Percentiles rank a stretch among this genome's conserved stretches.
These are phyloP conservation scores for Marchantia paleacea DNA, from an alignment of 225 moss, liverwort and hornwort genomes.

Conservation along the genomic window DNA sequence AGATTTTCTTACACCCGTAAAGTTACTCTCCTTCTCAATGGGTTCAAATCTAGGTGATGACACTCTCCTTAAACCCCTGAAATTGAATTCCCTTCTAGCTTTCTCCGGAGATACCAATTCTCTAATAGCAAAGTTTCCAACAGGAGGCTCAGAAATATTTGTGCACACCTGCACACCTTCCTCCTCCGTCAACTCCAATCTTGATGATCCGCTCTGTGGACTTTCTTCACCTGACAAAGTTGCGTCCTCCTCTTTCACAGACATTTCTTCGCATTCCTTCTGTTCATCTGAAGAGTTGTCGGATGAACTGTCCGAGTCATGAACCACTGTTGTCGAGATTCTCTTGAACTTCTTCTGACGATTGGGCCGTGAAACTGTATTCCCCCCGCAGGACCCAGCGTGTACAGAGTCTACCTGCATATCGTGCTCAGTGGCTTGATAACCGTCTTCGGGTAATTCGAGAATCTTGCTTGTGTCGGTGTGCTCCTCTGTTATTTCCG, in stretches of 20 bases:
- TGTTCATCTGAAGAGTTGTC: constrained; percentile 48
- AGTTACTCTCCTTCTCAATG: constrained; percentile 49
- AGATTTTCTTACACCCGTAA: constrained; percentile 63
- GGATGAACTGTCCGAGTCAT: constrained; percentile 37
- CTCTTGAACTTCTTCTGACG: constrained; percentile 40
- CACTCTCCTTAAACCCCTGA: constrained; percentile 20
- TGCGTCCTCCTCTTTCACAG: constrained; percentile 48
- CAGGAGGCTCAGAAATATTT: constrained; percentile 31
- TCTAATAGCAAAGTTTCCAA: constrained; percentile 45
- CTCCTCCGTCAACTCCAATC: constrained; percentile 29
- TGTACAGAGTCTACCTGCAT: constrained; percentile 38
- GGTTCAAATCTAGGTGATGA: constrained; percentile 24
- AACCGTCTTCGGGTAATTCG: constrained; percentile 34
- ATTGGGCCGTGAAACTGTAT: constrained; percentile 20
- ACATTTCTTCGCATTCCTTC: constrained; percentile 34
- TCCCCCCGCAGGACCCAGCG: constrained; percentile 28
- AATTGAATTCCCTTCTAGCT: constrained; percentile 30
- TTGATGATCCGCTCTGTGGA: constrained; percentile 29
- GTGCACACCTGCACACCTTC: constrained; percentile 40
- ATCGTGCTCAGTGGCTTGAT: constrained; percentile 46
- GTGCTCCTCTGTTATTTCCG: background rate
- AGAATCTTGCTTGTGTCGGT: constrained; percentile 17
- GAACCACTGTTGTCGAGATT: constrained; percentile 30
- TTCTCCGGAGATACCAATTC: constrained; percentile 34
- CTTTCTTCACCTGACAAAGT: constrained; percentile 28